Base-by-base conservation (phyloP, 257 asterid genomes). In the Mentha longifolia region DNA sequence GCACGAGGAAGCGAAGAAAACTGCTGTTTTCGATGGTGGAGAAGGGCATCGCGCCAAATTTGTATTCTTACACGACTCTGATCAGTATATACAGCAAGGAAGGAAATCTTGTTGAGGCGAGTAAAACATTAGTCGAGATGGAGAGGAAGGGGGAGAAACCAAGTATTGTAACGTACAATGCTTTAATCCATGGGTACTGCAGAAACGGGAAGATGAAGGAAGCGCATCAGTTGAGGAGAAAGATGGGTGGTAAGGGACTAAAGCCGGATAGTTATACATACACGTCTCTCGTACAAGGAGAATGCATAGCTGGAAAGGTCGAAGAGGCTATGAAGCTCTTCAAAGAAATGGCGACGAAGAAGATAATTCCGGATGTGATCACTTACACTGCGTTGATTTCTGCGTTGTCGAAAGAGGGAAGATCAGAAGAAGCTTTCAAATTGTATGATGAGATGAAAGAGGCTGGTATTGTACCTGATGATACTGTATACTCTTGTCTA, bases 361-460 rank as follows among this genome's bases (percentile, higher is more conserved):
- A 84, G 68, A 56, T 86, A 71, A 78, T 5, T 56, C 86, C 85
- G 2, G 90, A 73, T 71, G 76, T 80, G 22, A 82, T 80, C 35
- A 88, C 98, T 39, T 92, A 86, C 61, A 83, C 94, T 0, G 87
- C 79, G 16, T 70, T 92, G 76, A 88, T 95, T 67, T 81, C 90
- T 9, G 90, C 97, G 22, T 76, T 92, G 74, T 85, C 98, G 0
- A 88, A 83, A 73, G 84, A 75, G 58, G 97, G 96, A n/a, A 81
- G 94, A 51, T 83, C 97, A 1, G 87, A 89, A 3, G 99, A 89
- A 80, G 98, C 98, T 74, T 95, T 92, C 61, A 55, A 70, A 52
- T 79, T 92, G 68, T 95, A 83, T 60, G 94, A 90, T 42, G 91
- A 88, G 84, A 95, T 95, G 99, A 88, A 78, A 75, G 88, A 67